phyloP scores from a whole-genome alignment of 1,139 yeast genomes.

The Sugiyamaella japonica region DNA sequence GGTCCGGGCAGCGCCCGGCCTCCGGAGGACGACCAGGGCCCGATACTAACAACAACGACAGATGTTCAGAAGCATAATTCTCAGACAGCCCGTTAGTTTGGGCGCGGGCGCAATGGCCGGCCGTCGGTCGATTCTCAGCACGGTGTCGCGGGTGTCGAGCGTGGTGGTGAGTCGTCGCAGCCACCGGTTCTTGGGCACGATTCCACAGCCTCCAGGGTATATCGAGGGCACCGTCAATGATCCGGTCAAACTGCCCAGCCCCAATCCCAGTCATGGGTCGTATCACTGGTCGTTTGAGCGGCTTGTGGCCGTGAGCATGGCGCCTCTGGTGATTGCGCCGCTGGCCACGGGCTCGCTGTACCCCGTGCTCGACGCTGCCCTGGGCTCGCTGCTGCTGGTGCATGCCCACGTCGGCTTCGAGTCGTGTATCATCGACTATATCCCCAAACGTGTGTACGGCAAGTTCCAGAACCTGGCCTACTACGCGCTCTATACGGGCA shows the following conservation, averaged over 20 bases:
- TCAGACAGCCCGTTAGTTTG: conserved; percentile 14
- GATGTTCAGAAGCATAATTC: conserved; percentile 16
- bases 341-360: conserved; percentile 59
- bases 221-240: conserved; percentile 75
- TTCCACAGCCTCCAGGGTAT: conserved; percentile 45
- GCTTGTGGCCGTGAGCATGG: conserved; percentile 59
- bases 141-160: not conserved
- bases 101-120: conserved; percentile 3
- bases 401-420: conserved; percentile 83
- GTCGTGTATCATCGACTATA: conserved; percentile 85
- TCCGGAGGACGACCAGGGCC: not conserved
- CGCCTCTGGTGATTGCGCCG: conserved; percentile 77
- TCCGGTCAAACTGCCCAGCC: conserved; percentile 63
- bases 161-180: not conserved
- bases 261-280: conserved; percentile 70
- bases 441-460: conserved; percentile 83
- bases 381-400: conserved; percentile 61
- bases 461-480: conserved; percentile 63
- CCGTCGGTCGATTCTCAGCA: conserved; percentile 11
- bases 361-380: conserved; percentile 70
- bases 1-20: not conserved
- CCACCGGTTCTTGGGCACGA: conserved; percentile 39
- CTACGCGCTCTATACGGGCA: conserved; percentile 66
- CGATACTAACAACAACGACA: not conserved
- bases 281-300: conserved; percentile 90